Base-by-base conservation (phyloP, 495 filamentous ascomycete species). In the Xylaria bambusicola region DNA sequence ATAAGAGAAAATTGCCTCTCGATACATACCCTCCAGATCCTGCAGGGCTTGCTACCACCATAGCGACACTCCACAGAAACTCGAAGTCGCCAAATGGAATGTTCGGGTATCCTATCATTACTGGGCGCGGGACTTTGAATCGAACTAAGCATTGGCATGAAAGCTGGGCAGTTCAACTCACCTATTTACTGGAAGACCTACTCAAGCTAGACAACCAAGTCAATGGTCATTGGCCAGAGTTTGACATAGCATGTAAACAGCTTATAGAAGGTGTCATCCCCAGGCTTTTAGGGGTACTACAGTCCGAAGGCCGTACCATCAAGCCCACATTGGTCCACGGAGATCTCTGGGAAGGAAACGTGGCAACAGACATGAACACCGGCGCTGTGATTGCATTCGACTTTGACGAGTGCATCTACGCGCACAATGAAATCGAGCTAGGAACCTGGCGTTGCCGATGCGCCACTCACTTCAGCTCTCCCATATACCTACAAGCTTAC, bases 41-140 rank as follows among this genome's bases (percentile, higher is more conserved):
- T 20, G 26, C 68, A 2, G 52, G 65, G 20, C 74, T 80, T 51
- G 53, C 61, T 48, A 51, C 60, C 1, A 52, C 56, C 15, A 62
- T 82, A 8, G 72, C 76, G 36, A 50, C 57, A 17, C 63, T 82
- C 5, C 78, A 81, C 52, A 52, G 60, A 27, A 69, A 69, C 2
- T 60, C 63, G n/a, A 61, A 33, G n/a, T 80, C 78, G 10, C 76
- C 79, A 8, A 76, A 65, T 29, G 76, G 75, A 3, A 33, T 74
- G 62, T 83, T 78, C 61, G 79, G 79, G 0, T 82, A 80, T 57
- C 74, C 74, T 47, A 56, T 74, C 1, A 60, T 71, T 0, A 83
- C 79, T 0, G 79, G 68, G 52, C 66, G 67, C 33, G 77, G 77
- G 3, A 71, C 66, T 9, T 48, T 77, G 36, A 65, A 72, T 21